Evolutionary conservation across 129 eudicot species (phyloP).

Genomic region (Chrysanthemum seticuspe): DNA sequence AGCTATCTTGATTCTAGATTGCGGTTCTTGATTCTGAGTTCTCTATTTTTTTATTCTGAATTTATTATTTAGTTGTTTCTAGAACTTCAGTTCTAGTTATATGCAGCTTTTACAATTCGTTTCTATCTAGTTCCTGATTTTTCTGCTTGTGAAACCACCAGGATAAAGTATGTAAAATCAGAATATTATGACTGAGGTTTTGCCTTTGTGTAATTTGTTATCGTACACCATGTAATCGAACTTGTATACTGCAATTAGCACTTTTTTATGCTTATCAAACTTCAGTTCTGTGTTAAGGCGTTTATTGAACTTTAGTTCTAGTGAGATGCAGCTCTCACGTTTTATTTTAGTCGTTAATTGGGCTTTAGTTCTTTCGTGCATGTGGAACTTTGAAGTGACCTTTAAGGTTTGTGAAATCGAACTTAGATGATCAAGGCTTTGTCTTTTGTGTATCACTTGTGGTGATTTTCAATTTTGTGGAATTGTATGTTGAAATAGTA

Average conservation of each 20-base stretch:
- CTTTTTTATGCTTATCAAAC: neutral
- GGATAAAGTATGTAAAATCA: constrained; percentile 7
- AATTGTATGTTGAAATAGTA: too few relatives aligned
- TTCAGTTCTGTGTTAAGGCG: neutral
- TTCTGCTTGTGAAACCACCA: neutral
- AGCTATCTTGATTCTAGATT: too few relatives aligned
- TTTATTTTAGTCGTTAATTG: neutral
- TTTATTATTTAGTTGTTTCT: neutral
- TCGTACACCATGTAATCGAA: neutral
- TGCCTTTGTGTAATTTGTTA: neutral
- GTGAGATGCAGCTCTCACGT: neutral
- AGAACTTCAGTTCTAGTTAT: neutral
- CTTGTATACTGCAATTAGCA: too few relatives aligned
- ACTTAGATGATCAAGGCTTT: constrained; percentile 17
- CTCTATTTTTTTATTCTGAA: neutral
- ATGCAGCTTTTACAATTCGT: neutral
- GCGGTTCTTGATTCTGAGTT: neutral
- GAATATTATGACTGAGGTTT: neutral
- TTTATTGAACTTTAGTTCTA: neutral
- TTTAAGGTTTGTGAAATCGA: constrained; percentile 3
- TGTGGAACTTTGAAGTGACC: neutral
- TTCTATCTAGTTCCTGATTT: neutral
- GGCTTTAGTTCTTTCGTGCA: neutral
- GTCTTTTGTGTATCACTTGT: neutral
- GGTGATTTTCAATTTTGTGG: too few relatives aligned